A percentile compares a stretch with the other conserved stretches of the same genome.
Evolutionary conservation across 2,329 filamentous ascomycete genomes (phyloP).

Genomic region (Fusarium sp.): DNA sequence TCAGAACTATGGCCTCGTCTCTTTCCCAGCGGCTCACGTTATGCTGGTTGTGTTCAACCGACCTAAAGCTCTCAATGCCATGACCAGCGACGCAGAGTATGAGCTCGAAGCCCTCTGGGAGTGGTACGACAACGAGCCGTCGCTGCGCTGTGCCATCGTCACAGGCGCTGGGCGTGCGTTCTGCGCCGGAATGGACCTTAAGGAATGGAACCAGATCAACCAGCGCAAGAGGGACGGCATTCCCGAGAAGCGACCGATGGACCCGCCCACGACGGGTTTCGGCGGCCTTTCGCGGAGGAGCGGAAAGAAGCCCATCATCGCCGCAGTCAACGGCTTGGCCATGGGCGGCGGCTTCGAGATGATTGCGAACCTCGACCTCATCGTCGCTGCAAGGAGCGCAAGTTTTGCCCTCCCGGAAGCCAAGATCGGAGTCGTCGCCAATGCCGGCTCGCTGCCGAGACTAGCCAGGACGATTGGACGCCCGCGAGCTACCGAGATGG

Average conservation of each 20-base stretch:
- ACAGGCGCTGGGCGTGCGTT: slow-evolving; percentile 74
- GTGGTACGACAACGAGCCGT: slow-evolving; percentile 73
- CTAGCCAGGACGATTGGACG: slow-evolving; percentile 74
- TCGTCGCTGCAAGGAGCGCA: slow-evolving; percentile 70
- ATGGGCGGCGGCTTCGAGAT: slow-evolving; percentile 85
- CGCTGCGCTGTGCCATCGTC: slow-evolving; percentile 71
- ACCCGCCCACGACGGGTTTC: slow-evolving; percentile 62
- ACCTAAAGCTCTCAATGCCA: slow-evolving; percentile 42
- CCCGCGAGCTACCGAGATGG: slow-evolving; percentile 76
- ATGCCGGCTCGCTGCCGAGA: slow-evolving; percentile 77
- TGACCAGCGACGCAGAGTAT: slow-evolving; percentile 45
- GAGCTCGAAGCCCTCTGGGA: slow-evolving; percentile 62
- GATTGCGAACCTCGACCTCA: slow-evolving; percentile 77
- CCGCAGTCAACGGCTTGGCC: slow-evolving; percentile 80
- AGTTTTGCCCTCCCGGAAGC: slow-evolving; percentile 79
- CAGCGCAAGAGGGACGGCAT: slow-evolving; percentile 36
- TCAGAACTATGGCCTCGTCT: slow-evolving; percentile 41
- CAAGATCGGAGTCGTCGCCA: slow-evolving; percentile 75
- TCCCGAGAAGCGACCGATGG: slow-evolving; percentile 44
- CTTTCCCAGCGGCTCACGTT: slow-evolving; percentile 43
- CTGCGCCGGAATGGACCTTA: slow-evolving; percentile 76
- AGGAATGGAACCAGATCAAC: slow-evolving; percentile 52
- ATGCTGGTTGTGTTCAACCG: slow-evolving; percentile 47
- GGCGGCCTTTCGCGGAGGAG: slow-evolving; percentile 74
- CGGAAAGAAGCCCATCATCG: slow-evolving; percentile 81